Evolutionary conservation across 768 basidiomycete species (phyloP).

Genomic region (Serendipita indica): DNA sequence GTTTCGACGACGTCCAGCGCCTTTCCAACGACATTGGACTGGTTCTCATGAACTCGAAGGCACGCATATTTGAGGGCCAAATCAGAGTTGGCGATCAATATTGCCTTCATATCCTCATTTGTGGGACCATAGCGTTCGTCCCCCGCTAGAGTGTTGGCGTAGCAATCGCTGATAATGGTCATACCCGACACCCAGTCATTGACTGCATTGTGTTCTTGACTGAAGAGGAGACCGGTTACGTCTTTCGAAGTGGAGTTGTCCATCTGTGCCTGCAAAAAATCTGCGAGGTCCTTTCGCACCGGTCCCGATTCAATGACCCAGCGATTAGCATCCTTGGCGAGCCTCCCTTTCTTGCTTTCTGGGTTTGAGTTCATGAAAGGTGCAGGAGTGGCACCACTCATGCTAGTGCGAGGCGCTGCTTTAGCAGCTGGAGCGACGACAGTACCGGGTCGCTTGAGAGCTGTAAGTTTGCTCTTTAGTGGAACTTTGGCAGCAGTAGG

Average conservation of each 20-base stretch:
- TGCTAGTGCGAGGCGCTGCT: slow-evolving; percentile 27
- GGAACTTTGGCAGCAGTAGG: not conserved
- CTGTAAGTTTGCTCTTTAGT: slow-evolving; percentile 6
- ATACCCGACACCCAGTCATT: slow-evolving; percentile 82
- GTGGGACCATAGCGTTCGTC: slow-evolving; percentile 37
- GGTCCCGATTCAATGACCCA: slow-evolving; percentile 83
- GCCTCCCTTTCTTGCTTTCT: slow-evolving; percentile 49
- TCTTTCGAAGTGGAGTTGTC: slow-evolving; percentile 68
- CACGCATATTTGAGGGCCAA: slow-evolving; percentile 87
- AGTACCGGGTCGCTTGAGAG: slow-evolving; percentile 22
- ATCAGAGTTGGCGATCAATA: slow-evolving; percentile 78
- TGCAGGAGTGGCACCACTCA: slow-evolving; percentile 23
- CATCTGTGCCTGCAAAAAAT: slow-evolving; percentile 82
- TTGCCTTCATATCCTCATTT: slow-evolving; percentile 37
- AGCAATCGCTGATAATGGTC: slow-evolving; percentile 59
- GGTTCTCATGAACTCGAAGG: slow-evolving; percentile 76
- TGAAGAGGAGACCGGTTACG: slow-evolving; percentile 66
- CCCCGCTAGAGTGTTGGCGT: slow-evolving; percentile 38
- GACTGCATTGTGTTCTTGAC: slow-evolving; percentile 88
- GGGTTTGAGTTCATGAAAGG: slow-evolving; percentile 38
- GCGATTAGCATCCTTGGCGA: slow-evolving; percentile 58
- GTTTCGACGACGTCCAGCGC: slow-evolving; percentile 79
- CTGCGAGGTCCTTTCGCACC: slow-evolving; percentile 74
- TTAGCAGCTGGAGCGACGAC: slow-evolving; percentile 26
- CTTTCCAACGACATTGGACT: slow-evolving; percentile 74